Conservation (phyloP, 129 eudicot genomes). For the Silybum marianum region DNA sequence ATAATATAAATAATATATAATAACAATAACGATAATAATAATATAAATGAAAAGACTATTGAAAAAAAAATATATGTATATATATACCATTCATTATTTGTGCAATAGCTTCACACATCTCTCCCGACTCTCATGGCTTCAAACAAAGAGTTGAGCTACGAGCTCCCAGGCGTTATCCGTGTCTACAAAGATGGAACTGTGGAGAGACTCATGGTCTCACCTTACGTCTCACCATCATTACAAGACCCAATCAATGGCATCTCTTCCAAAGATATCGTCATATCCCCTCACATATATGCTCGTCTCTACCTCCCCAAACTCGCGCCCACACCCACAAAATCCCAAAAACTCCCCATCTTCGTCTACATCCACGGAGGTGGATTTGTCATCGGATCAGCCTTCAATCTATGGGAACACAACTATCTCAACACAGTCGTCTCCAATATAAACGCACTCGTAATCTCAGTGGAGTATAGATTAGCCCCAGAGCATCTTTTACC, state of each 20-base stretch:
- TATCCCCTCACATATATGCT: slow-evolving; percentile 3
- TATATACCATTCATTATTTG: background rate
- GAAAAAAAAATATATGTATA: too few relatives aligned
- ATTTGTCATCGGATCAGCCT: slow-evolving; percentile 21
- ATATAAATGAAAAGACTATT: too few relatives aligned
- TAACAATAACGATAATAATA: too few relatives aligned
- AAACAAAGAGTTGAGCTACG: slow-evolving; percentile 26
- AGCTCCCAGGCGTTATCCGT: slow-evolving; percentile 21
- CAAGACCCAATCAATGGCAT: slow-evolving; percentile 10
- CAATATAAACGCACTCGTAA: slow-evolving; percentile 12
- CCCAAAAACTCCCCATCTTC: slow-evolving; percentile 22
- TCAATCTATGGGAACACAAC: slow-evolving; percentile 13
- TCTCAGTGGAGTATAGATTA: slow-evolving; percentile 36
- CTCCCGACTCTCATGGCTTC: slow-evolving; percentile 19
- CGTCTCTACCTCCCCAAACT: slow-evolving; percentile 31
- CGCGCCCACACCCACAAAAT: background rate
- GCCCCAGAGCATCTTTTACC: slow-evolving; percentile 59
- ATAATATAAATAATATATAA: too few relatives aligned
- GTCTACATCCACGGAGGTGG: slow-evolving; percentile 33
- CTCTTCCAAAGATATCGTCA: slow-evolving; percentile 22
- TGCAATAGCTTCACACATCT: background rate
- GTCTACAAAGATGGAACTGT: slow-evolving; percentile 42
- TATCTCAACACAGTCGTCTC: slow-evolving; percentile 8
- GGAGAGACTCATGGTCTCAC: slow-evolving; percentile 38
- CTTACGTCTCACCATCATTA: slow-evolving; percentile 30